Evolutionary conservation across 768 basidiomycete species (phyloP), one percentile per base, ranked within the genome.

Genomic region (Rhizopogon salebrosus): DNA sequence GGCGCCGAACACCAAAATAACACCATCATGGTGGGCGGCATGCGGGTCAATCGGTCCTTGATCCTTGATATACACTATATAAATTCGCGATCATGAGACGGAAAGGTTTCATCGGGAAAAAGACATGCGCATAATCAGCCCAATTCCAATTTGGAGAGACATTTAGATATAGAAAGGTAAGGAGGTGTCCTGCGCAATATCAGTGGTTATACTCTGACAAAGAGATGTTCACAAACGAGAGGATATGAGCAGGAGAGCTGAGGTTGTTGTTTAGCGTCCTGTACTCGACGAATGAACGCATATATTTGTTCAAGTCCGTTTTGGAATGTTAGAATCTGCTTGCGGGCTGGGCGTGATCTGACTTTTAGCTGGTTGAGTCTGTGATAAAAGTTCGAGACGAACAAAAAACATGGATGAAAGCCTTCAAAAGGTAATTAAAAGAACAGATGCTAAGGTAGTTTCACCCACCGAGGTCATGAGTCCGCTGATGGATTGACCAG

Each of bases 321-420:
- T 46, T 46, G 45, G 20, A 46, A 46, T 16, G 31, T 31, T 1
- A 34, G 31, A 46, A 14, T 16, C 13, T 16, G 31, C 14, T 20
- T 22, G 14, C 31, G 9, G 23, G 29, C 45, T 46, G 14, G 9
- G 2, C 13, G 16, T 8, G 5, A 4, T 16, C 7, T 20, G 9
- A 16, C 22, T 22, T 22, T 46, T 16, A 46, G 45, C 20, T 14
- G 14, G 14, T 16, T 3, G 11, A 14, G 3, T 20, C 8, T 16
- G 20, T 9, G 8, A 22, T 23, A 34, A 34, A 14, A 46, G 14
- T 10, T 8, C 6, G 20, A 16, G 8, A 46, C 45, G 14, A 9
- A 46, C 45, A 22, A 16, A 46, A 46, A 46, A 46, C 45, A 34
- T 46, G 27, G 22, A 34, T 16, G 45, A 46, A 46, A 46, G 45